phyloP scores from a whole-genome alignment of 768 basidiomycete species.

The Amanita jacksonii region DNA sequence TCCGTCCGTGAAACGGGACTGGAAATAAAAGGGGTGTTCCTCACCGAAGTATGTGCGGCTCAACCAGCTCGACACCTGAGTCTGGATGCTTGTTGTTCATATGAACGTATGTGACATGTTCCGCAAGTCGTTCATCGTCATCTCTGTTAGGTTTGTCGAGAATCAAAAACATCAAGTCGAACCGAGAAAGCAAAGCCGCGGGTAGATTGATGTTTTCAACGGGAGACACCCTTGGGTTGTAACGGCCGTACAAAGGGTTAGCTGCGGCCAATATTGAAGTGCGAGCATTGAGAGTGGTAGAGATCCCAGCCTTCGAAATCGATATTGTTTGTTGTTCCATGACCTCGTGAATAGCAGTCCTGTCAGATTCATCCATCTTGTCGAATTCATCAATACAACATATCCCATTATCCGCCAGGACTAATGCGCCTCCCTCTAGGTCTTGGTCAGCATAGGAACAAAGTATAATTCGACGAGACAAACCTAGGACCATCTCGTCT shows the following conservation, averaged over 20 bases:
- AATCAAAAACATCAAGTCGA: constrained; percentile 93
- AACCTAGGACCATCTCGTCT: constrained; percentile 98
- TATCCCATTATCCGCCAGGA: constrained; percentile 97
- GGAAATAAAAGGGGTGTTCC: constrained; percentile 11
- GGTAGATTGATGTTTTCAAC: constrained; percentile 99
- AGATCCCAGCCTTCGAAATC: constrained; percentile 98
- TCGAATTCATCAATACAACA: constrained; percentile 99
- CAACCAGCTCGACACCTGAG: constrained; percentile 74
- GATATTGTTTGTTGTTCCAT: constrained; percentile 99
- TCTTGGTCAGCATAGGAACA: constrained; percentile 4
- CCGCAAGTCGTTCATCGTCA: constrained; percentile 91
- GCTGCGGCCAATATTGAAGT: constrained; percentile 97
- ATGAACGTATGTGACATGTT: constrained; percentile 97
- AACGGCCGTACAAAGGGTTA: constrained; percentile 95
- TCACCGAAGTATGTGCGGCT: constrained; percentile 83
- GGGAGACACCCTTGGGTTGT: constrained; percentile 95
- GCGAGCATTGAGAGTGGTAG: constrained; percentile 94
- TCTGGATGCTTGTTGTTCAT: constrained; percentile 91
- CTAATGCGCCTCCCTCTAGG: constrained; percentile 97
- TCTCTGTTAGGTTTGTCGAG: constrained; percentile 93
- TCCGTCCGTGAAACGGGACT: constrained; percentile 1
- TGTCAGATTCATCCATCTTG: constrained; percentile 98
- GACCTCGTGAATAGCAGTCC: constrained; percentile 98
- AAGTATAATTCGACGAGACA: constrained; percentile 19
- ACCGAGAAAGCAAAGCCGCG: constrained; percentile 91